phyloP scores from a whole-genome alignment of 805 yeast species.

The Candida patagonica region DNA sequence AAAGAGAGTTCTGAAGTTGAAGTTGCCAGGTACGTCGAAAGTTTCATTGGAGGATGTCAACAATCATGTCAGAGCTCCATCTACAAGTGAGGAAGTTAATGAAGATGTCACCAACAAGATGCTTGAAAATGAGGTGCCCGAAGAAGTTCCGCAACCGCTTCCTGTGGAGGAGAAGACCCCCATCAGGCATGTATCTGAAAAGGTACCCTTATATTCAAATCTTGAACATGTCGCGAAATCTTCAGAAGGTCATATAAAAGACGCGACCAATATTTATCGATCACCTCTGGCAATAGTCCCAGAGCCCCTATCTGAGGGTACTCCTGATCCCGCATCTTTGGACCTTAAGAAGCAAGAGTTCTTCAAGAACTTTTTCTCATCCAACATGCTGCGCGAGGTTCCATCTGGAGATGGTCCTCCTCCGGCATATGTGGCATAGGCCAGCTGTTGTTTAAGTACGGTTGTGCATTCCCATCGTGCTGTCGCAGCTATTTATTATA shows the following conservation, averaged over 20 bases:
- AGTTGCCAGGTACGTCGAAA: not conserved
- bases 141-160: too few relatives aligned
- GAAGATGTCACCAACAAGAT: too few relatives aligned
- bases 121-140: too few relatives aligned
- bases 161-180: too few relatives aligned
- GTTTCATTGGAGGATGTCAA: not conserved
- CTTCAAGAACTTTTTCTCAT: conserved; percentile 15
- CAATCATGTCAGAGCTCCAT: too few relatives aligned
- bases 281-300: not conserved
- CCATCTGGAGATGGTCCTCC: too few relatives aligned
- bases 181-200: too few relatives aligned
- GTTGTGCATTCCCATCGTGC: not conserved
- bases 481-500: not conserved
- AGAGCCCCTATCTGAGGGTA: not conserved
- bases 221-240: not conserved
- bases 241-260: too few relatives aligned
- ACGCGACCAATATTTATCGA: too few relatives aligned
- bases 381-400: conserved; percentile 7
- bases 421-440: conserved; percentile 19
- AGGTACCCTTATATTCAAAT: too few relatives aligned
- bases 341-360: conserved; percentile 2
- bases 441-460: not conserved
- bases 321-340: not conserved
- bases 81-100: too few relatives aligned
- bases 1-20: conserved; percentile 24